Evolutionary conservation across 352 stramenopile genomes (phyloP), one percentile per base, ranked within the genome.

Genomic region (Aphanomyces astaci): DNA sequence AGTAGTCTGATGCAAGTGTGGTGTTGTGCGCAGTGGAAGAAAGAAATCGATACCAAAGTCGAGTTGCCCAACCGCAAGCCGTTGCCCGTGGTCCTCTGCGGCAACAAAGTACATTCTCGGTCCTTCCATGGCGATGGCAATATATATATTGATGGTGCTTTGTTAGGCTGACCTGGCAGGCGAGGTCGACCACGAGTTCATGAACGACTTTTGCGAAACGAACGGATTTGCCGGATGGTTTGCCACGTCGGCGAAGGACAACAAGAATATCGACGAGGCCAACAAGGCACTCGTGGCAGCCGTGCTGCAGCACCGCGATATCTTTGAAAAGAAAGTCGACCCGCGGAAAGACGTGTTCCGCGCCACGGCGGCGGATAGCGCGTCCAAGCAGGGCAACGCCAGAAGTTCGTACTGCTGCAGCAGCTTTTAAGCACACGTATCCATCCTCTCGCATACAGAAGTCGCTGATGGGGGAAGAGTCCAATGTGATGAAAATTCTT

Each of bases 201-300:
- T 97, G 57, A 86, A 96, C 60, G 80, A 83, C 19, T 97, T 96
- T 59, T 96, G 88, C 71, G 78, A 90, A 64, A 83, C 84, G 5
- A 92, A 97, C 63, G 93, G 88, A 28, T 97, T 97, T 74, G 81
- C 85, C 4, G 89, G 86, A 28, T 97, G 91, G 91, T 97, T 96
- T 60, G 87, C 94, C 55, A 97, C 91, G 33, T 97, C 91, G 7
- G 91, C 91, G 5, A 97, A 97, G 69, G 84, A 93, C 59, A 96
- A 97, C 70, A 94, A 84, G 62, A 86, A 97, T 74, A 96, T 97
- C 39, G 86, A 96, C 39, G 84, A 95, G 56, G 81, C 89, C 22
- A 81, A 86, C 27, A 93, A 92, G 71, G 82, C 85, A 40, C 76
- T 97, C 25, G 84, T 97, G 39, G 80, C 73, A 48, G 78, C 79